Conservation (phyloP, 768 basidiomycete genomes). For the Hydnum rufescens region DNA sequence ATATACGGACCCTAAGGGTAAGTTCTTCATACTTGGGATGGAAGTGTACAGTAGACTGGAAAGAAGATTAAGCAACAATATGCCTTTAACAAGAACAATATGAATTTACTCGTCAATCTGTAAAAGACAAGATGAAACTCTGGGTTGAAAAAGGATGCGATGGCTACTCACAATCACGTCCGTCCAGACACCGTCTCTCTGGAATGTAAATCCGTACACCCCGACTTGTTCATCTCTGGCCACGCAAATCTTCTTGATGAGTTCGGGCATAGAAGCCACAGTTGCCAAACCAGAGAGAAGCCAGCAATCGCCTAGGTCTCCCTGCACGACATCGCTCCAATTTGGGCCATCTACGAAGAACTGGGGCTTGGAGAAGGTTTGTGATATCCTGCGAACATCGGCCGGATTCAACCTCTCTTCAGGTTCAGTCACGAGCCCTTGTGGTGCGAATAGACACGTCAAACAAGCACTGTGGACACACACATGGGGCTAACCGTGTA, state of each 20-base stretch:
- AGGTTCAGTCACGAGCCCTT: slow-evolving; percentile 16
- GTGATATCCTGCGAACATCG: slow-evolving; percentile 28
- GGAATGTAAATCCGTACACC: slow-evolving; percentile 40
- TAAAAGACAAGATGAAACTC: background rate
- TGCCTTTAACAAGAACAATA: background rate
- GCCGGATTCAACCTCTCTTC: slow-evolving; percentile 17
- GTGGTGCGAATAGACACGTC: slow-evolving; percentile 17
- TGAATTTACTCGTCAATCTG: slow-evolving; percentile 31
- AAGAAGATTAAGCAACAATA: background rate
- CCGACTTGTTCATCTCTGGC: slow-evolving; percentile 31
- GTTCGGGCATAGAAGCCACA: slow-evolving; percentile 24
- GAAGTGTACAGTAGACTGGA: slow-evolving; percentile 28
- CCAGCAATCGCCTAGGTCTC: slow-evolving; percentile 32
- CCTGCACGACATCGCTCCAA: slow-evolving; percentile 31
- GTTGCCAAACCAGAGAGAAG: slow-evolving; percentile 33
- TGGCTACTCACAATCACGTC: slow-evolving; percentile 20
- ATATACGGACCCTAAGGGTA: slow-evolving; percentile 8
- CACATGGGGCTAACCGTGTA: slow-evolving; percentile 20
- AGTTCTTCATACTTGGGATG: slow-evolving; percentile 34
- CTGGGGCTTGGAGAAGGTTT: slow-evolving; percentile 31
- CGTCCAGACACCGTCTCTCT: slow-evolving; percentile 31
- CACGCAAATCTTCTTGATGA: slow-evolving; percentile 35
- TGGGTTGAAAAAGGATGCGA: background rate
- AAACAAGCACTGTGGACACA: slow-evolving; percentile 10
- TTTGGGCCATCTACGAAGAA: slow-evolving; percentile 29